phyloP scores from a whole-genome alignment of 1,284 basidiomycete genomes.

The Apiotrichum montevideense region DNA sequence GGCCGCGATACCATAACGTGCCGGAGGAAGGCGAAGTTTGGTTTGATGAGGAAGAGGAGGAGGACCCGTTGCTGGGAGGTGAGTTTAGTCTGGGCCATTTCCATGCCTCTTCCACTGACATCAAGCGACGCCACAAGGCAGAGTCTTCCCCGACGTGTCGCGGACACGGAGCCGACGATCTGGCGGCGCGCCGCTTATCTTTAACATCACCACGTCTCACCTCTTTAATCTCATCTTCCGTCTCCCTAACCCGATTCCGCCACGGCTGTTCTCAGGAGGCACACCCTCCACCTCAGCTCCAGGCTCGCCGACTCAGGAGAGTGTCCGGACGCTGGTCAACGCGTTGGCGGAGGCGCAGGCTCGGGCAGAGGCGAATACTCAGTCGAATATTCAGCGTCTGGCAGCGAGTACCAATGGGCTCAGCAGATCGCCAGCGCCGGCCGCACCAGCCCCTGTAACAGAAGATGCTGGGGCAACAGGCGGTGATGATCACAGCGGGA shows the following conservation, averaged over 20 bases:
- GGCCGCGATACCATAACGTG: constrained; percentile 17
- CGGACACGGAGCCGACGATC: constrained; percentile 8
- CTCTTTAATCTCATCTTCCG: constrained; percentile 27
- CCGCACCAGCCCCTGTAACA: too few species aligned
- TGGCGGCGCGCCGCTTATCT: constrained; percentile 30
- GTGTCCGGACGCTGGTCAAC: neutral
- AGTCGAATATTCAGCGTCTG: too few species aligned
- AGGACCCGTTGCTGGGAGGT: neutral
- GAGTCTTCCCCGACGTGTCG: constrained; percentile 1
- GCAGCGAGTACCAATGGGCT: too few species aligned
- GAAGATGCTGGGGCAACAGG: too few species aligned
- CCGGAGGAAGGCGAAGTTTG: constrained; percentile 18
- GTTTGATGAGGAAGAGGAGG: constrained; percentile 29
- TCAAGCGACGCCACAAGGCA: neutral
- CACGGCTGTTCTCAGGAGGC: constrained; percentile 27
- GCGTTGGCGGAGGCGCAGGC: constrained; percentile 4
- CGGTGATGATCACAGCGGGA: too few species aligned
- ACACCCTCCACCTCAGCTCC: constrained; percentile 28
- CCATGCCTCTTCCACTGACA: neutral
- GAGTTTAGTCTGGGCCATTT: neutral
- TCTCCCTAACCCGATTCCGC: constrained; percentile 25
- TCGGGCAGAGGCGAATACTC: neutral
- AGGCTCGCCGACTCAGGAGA: neutral
- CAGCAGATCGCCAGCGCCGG: too few species aligned
- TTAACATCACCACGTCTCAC: constrained; percentile 28